Evolutionary conservation across 257 asterid species (phyloP).

Genomic region (Solanum rostratum): DNA sequence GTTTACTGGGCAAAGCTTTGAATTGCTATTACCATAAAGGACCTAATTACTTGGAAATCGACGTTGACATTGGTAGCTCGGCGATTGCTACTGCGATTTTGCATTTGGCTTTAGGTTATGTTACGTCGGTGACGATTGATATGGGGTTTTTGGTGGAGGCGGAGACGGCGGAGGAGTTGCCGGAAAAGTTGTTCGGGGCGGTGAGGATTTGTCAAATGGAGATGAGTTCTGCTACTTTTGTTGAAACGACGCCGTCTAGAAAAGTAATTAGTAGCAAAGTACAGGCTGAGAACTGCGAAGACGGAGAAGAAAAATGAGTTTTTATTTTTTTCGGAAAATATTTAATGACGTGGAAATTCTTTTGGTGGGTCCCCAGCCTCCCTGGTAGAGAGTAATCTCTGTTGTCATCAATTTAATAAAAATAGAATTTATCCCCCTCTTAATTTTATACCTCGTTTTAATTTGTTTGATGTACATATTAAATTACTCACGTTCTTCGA

Average conservation of each 20-base stretch:
- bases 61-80: constrained; percentile 86
- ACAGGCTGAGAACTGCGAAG: neutral
- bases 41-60: constrained; percentile 72
- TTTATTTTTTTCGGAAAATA: neutral
- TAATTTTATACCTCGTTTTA: neutral
- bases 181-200: constrained; percentile 75
- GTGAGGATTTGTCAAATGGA: constrained; percentile 89
- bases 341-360: neutral
- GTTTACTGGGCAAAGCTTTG: constrained; percentile 75
- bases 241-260: constrained; percentile 38
- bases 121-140: constrained; percentile 73
- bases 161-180: constrained; percentile 66
- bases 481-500: too few relatives aligned
- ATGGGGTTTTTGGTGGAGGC: constrained; percentile 91
- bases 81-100: constrained; percentile 78
- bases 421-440: neutral
- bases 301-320: neutral
- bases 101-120: constrained; percentile 76
- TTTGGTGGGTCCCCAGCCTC: neutral
- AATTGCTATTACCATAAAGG: constrained; percentile 62
- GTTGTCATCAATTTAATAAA: neutral
- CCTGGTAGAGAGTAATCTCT: neutral
- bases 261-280: constrained; percentile 22
- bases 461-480: too few relatives aligned
- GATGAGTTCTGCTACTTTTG: constrained; percentile 61